These are phyloP conservation scores for Trichomonas gallinae DNA, from an alignment of 208 protist species.

Conservation along the genomic window DNA sequence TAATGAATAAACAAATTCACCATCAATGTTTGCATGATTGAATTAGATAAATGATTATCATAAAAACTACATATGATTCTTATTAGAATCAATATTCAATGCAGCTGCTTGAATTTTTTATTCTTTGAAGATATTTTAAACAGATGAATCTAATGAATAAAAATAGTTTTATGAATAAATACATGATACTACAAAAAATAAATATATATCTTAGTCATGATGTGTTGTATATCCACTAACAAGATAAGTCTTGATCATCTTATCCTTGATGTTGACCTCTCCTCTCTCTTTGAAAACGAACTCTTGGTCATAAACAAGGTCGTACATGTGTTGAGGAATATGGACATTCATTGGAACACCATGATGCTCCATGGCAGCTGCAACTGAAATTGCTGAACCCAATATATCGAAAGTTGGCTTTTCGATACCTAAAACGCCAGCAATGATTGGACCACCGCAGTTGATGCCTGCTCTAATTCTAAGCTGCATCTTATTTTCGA, in stretches of 20 bases:
- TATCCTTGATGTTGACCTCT: background rate
- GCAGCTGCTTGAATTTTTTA: too few species aligned
- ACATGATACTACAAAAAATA: too few species aligned
- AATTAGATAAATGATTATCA: too few species aligned
- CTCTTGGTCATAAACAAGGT: background rate
- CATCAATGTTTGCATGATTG: too few species aligned
- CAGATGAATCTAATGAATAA: too few species aligned
- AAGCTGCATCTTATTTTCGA: background rate
- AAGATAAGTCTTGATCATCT: background rate
- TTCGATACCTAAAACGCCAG: background rate
- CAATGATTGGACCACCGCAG: background rate
- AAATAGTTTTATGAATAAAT: too few species aligned
- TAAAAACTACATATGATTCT: too few species aligned
- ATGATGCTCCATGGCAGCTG: background rate
- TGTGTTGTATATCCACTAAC: background rate
- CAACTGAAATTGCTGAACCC: background rate
- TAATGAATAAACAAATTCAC: too few species aligned
- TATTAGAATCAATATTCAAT: too few species aligned
- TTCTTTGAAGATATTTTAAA: too few species aligned
- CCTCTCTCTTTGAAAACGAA: background rate
- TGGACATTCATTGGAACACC: background rate
- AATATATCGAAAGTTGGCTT: slow-evolving; percentile 18
- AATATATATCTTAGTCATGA: too few species aligned
- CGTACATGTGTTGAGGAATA: background rate
- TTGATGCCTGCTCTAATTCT: background rate